These are phyloP conservation scores for Moricandia moricandioides DNA, from an alignment of 345 rosid species.

Conservation along the genomic window DNA sequence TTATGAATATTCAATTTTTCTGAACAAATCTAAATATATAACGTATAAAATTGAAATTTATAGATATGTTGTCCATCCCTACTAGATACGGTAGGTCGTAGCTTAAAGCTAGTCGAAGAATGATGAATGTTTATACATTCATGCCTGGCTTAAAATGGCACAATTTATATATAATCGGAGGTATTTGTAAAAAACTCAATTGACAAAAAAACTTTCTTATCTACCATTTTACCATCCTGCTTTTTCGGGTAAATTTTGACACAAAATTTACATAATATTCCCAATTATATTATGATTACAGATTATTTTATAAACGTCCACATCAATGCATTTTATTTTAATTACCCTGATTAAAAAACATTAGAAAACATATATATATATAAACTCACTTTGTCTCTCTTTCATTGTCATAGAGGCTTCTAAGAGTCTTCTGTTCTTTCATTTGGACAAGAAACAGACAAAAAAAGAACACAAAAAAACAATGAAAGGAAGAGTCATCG, in stretches of 20 bases:
- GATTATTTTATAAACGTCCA: background rate
- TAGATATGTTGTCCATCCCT: background rate
- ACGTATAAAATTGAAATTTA: no score
- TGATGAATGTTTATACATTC: background rate
- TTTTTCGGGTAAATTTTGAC: background rate
- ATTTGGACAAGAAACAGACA: constrained; percentile 9
- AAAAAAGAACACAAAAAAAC: background rate
- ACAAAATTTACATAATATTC: background rate
- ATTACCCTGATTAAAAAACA: background rate
- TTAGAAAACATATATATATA: background rate
- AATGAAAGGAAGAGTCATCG: constrained; percentile 33
- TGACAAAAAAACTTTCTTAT: background rate
- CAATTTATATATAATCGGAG: background rate
- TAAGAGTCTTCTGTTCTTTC: background rate
- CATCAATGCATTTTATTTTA: background rate
- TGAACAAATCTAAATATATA: no score
- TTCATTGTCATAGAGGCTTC: background rate
- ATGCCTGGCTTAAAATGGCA: background rate
- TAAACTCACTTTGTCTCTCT: background rate
- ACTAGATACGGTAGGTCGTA: background rate
- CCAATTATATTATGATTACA: background rate
- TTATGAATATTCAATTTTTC: no score
- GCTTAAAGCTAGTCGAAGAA: background rate
- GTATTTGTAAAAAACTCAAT: background rate
- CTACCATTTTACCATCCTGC: background rate